These are phyloP conservation scores for Sphagnum tenellum DNA, from an alignment of 225 moss, liverwort and hornwort species.

Conservation along the genomic window DNA sequence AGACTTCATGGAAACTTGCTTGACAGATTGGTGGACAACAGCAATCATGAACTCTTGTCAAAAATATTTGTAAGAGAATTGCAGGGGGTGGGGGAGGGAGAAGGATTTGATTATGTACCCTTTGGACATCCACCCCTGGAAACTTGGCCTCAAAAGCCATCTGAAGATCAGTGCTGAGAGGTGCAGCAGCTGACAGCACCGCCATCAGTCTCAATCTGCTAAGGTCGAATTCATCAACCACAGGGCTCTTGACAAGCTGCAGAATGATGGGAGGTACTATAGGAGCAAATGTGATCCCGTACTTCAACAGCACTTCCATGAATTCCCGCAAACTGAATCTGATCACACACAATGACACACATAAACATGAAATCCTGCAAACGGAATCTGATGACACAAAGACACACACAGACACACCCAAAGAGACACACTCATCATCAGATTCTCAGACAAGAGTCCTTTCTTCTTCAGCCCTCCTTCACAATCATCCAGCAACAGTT, in stretches of 20 bases:
- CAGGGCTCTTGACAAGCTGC: constrained; percentile 64
- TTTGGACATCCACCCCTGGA: constrained; percentile 57
- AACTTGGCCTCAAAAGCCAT: constrained; percentile 67
- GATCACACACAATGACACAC: no score
- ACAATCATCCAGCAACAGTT: no score
- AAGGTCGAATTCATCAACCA: constrained; percentile 46
- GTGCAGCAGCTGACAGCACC: constrained; percentile 80
- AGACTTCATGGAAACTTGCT: not conserved
- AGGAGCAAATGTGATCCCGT: constrained; percentile 63
- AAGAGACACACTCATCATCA: no score
- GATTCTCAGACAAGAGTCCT: no score
- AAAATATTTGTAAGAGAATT: no score
- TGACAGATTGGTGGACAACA: no score
- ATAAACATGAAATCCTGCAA: constrained; percentile 8
- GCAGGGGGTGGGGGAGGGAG: no score
- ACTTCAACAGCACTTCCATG: constrained; percentile 38
- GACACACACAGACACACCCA: no score
- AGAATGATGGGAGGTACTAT: constrained; percentile 90
- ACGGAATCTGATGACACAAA: constrained; percentile 15
- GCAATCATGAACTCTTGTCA: no score
- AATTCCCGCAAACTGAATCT: constrained; percentile 9
- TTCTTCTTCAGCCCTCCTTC: no score
- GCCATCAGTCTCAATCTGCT: constrained; percentile 42
- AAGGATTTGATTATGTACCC: constrained; percentile 15
- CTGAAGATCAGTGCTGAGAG: constrained; percentile 65